A percentile compares a stretch with the other conserved stretches of the same genome.
Evolutionary conservation across 805 yeast species (phyloP).

Genomic region (Teunomyces barrocoloradensis): DNA sequence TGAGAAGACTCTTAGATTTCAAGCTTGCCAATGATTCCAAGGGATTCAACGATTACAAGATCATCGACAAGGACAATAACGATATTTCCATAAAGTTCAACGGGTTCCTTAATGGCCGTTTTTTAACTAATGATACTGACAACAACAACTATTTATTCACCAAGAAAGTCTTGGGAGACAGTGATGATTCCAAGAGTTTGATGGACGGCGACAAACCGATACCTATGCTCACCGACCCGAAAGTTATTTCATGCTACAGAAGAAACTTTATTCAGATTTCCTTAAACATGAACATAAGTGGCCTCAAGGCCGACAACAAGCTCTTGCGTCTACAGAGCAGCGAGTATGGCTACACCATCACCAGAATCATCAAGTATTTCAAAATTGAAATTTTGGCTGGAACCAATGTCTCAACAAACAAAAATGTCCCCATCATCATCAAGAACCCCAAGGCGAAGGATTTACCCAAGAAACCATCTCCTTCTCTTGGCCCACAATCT

Average conservation of each 20-base stretch:
- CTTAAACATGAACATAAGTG: constrained; percentile 27
- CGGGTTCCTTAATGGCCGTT: constrained; percentile 44
- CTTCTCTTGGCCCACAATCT: not conserved
- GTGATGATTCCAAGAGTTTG: not conserved
- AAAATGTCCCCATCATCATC: constrained; percentile 32
- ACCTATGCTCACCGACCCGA: constrained; percentile 22
- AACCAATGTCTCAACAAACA: constrained; percentile 28
- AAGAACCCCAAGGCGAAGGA: constrained; percentile 18
- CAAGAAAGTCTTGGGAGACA: constrained; percentile 5
- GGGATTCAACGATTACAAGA: constrained; percentile 12
- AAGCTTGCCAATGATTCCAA: constrained; percentile 15
- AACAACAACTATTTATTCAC: constrained; percentile 29
- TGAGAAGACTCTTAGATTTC: constrained; percentile 29
- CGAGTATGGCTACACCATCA: constrained; percentile 36
- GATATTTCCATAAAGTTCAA: constrained; percentile 23
- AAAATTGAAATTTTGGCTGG: constrained; percentile 37
- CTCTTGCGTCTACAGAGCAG: constrained; percentile 31
- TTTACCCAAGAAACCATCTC: not conserved
- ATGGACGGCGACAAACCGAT: not conserved
- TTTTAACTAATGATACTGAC: constrained; percentile 40
- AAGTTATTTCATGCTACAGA: constrained; percentile 45
- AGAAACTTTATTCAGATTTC: constrained; percentile 40
- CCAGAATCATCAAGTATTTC: constrained; percentile 37
- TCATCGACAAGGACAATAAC: constrained; percentile 29
- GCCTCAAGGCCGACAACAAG: constrained; percentile 23